Percentiles rank a stretch among this genome's conserved stretches.
Conservation (phyloP, 2,329 filamentous ascomycete genomes). For the Neonectria coccinea region DNA sequence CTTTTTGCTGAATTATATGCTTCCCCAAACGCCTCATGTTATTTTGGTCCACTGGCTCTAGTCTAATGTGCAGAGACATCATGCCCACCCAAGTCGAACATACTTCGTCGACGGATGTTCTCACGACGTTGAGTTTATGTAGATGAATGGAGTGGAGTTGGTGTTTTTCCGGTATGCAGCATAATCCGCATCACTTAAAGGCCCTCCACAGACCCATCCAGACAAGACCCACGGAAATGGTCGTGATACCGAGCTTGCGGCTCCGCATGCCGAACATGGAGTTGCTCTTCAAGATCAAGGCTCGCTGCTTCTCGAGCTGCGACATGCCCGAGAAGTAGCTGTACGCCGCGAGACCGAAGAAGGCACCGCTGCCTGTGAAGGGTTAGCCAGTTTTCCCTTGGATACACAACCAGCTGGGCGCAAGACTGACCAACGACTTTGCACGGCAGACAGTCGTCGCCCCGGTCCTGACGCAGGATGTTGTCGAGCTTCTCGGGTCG, state of each 20-base stretch:
- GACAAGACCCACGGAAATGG: slow-evolving; percentile 74
- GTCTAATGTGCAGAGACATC: not conserved
- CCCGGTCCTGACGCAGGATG: slow-evolving; percentile 66
- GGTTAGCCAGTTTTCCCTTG: slow-evolving; percentile 26
- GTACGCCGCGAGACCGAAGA: slow-evolving; percentile 80
- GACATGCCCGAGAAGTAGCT: slow-evolving; percentile 80
- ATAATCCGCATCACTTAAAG: slow-evolving; percentile 54
- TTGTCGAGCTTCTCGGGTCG: slow-evolving; percentile 72
- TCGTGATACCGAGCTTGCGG: slow-evolving; percentile 73
- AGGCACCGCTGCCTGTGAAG: slow-evolving; percentile 75
- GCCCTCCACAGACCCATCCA: slow-evolving; percentile 79
- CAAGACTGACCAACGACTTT: slow-evolving; percentile 73
- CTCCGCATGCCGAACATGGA: slow-evolving; percentile 80
- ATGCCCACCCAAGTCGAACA: not conserved
- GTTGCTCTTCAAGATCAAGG: slow-evolving; percentile 74
- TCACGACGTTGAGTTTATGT: not conserved
- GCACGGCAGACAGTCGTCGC: slow-evolving; percentile 78
- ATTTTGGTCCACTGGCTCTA: not conserved
- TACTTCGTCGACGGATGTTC: not conserved
- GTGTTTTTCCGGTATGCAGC: slow-evolving; percentile 4
- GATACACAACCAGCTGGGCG: slow-evolving; percentile 1
- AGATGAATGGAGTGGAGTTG: slow-evolving; percentile 28
- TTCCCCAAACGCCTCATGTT: slow-evolving; percentile 16
- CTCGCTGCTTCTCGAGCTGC: slow-evolving; percentile 75
- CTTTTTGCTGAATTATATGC: slow-evolving; percentile 5